Percentiles rank a stretch among this genome's conserved stretches.
phyloP scores from a whole-genome alignment of 225 moss, liverwort and hornwort genomes.

The Polytrichum formosum region DNA sequence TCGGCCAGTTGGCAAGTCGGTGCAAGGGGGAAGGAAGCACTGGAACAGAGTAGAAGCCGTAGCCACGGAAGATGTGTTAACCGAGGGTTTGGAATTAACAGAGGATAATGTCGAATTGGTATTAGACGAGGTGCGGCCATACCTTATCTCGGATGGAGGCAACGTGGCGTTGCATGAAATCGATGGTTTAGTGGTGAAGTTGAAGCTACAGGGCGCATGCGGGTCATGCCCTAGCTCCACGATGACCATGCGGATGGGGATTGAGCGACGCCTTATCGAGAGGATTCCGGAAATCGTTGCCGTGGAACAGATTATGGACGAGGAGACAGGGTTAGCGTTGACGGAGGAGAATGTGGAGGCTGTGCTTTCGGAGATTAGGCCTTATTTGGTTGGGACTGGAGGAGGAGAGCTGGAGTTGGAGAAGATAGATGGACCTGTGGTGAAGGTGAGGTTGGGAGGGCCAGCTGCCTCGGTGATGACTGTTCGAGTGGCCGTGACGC shows the following conservation, averaged over 20 bases:
- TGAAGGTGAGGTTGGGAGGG: slow-evolving; percentile 81
- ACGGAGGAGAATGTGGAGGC: slow-evolving; percentile 87
- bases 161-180: slow-evolving; percentile 91
- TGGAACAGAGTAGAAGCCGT: slow-evolving; percentile 45
- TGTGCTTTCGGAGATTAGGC: slow-evolving; percentile 84
- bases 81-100: slow-evolving; percentile 78
- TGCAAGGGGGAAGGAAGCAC: background rate
- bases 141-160: slow-evolving; percentile 91
- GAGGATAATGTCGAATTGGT: slow-evolving; percentile 88
- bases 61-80: slow-evolving; percentile 62
- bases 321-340: slow-evolving; percentile 82
- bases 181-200: slow-evolving; percentile 83
- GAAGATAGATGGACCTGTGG: slow-evolving; percentile 93
- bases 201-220: slow-evolving; percentile 89
- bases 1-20: background rate
- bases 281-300: slow-evolving; percentile 88
- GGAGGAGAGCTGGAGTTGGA: slow-evolving; percentile 77
- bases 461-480: slow-evolving; percentile 97
- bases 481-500: slow-evolving; percentile 95
- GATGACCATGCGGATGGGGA: slow-evolving; percentile 99
- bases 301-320: slow-evolving; percentile 94
- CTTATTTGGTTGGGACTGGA: no score
- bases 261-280: slow-evolving; percentile 85
- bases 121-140: slow-evolving; percentile 91
- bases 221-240: slow-evolving; percentile 94